Conservation (phyloP, 179 eudicot genomes). For the Patellifolia procumbens region DNA sequence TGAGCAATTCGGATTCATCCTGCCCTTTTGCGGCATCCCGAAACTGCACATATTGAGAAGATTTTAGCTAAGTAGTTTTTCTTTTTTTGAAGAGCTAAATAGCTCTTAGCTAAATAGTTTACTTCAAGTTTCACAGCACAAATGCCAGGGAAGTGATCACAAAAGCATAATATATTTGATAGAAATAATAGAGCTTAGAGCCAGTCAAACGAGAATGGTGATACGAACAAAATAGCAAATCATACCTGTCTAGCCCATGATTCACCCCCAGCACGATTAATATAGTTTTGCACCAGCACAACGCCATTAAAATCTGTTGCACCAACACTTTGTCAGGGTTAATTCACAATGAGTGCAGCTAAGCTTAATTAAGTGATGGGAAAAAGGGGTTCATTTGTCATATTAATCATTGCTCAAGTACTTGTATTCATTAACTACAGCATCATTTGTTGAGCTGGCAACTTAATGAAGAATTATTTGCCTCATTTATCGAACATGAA, state of each 20-base stretch:
- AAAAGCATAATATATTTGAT: background rate
- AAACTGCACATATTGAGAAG: constrained; percentile 54
- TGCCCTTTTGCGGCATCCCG: constrained; percentile 69
- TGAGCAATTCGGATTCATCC: constrained; percentile 62
- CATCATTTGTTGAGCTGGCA: background rate
- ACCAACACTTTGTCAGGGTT: constrained; percentile 20
- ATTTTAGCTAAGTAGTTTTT: constrained; percentile 1
- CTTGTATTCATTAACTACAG: background rate
- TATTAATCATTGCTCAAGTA: background rate
- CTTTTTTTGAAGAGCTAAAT: no score
- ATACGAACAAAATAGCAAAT: background rate
- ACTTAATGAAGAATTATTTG: background rate
- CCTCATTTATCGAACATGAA: background rate
- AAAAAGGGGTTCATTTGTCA: background rate
- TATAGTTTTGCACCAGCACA: constrained; percentile 80
- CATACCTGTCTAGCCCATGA: constrained; percentile 85
- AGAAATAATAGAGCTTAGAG: background rate
- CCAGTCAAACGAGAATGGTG: background rate
- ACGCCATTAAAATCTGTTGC: constrained; percentile 87
- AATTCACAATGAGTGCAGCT: constrained; percentile 6
- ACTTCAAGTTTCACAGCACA: no score
- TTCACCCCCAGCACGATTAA: constrained; percentile 67
- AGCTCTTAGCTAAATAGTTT: no score
- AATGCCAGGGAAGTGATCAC: background rate
- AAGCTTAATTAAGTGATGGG: background rate